phyloP scores from a whole-genome alignment of 768 basidiomycete species.

The Rhizopogon salebrosus region DNA sequence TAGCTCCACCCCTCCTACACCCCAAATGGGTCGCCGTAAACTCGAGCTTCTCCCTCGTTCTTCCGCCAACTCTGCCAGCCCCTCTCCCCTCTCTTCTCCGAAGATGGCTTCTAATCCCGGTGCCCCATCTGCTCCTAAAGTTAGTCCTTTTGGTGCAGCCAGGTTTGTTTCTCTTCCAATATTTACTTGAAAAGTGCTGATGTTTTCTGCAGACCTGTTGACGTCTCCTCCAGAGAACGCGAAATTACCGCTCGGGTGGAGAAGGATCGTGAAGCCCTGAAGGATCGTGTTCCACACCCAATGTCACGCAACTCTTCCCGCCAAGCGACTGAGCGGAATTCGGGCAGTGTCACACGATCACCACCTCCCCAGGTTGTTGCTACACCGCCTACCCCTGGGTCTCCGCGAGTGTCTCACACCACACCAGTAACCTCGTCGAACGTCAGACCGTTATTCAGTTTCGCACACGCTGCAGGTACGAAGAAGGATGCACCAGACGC shows the following conservation, averaged over 20 bases:
- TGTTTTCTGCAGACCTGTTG: conserved; percentile 63
- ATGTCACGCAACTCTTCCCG: conserved; percentile 49
- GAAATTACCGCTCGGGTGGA: conserved; percentile 69
- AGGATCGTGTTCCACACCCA: conserved; percentile 30
- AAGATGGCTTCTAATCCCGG: conserved; percentile 51
- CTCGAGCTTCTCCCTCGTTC: conserved; percentile 84
- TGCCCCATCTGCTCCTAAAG: conserved; percentile 32
- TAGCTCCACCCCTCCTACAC: conserved; percentile 75
- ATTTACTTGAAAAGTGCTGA: conserved; percentile 7
- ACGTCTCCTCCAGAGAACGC: conserved; percentile 71
- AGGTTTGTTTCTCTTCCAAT: conserved; percentile 40
- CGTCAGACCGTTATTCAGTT: conserved; percentile 73
- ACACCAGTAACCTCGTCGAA: conserved; percentile 36
- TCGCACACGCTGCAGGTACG: conserved; percentile 66
- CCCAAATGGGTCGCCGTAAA: conserved; percentile 72
- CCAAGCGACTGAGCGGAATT: conserved; percentile 41
- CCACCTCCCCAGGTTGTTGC: conserved; percentile 23
- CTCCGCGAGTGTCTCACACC: conserved; percentile 20
- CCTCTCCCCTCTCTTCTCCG: conserved; percentile 77
- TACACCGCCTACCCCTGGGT: conserved; percentile 10
- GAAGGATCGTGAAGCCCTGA: conserved; percentile 47
- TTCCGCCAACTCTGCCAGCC: conserved; percentile 55
- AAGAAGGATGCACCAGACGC: conserved; percentile 16
- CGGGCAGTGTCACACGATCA: conserved; percentile 24
- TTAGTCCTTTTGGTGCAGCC: conserved; percentile 88